Evolutionary conservation across 768 basidiomycete genomes (phyloP).

Genomic region (Exidia glandulosa): DNA sequence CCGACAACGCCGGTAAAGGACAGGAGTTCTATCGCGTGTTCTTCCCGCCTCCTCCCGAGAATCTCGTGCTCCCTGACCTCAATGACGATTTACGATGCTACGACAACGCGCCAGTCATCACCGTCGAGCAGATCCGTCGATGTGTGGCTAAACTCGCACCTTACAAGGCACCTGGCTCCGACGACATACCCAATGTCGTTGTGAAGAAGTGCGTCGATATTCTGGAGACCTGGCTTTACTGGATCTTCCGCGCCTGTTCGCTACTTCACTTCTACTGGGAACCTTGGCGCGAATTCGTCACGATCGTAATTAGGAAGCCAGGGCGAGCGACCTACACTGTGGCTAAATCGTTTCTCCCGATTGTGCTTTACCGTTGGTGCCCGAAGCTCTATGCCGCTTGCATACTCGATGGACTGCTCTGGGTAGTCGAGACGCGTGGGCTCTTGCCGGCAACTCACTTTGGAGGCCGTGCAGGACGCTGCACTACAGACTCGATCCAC

Average conservation of each 20-base stretch:
- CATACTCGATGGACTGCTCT: slow-evolving; percentile 14
- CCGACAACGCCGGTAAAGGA: no score
- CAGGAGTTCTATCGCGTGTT: no score
- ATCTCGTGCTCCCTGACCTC: no score
- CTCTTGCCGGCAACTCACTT: slow-evolving; percentile 28
- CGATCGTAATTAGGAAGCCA: slow-evolving; percentile 25
- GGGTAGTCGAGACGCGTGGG: slow-evolving; percentile 17
- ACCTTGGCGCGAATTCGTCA: slow-evolving; percentile 19
- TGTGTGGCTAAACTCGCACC: neutral
- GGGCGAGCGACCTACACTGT: slow-evolving; percentile 22
- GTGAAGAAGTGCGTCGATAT: slow-evolving; percentile 16
- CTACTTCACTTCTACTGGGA: slow-evolving; percentile 1
- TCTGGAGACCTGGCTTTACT: slow-evolving; percentile 1
- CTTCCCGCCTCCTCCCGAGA: no score
- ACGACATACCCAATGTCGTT: slow-evolving; percentile 1
- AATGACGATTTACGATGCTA: no score
- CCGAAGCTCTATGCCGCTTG: slow-evolving; percentile 19
- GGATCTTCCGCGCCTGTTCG: no score
- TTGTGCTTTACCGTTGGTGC: slow-evolving; percentile 23
- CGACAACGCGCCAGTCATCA: no score
- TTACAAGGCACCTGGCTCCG: neutral
- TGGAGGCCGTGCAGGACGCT: slow-evolving; percentile 27
- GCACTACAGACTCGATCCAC: slow-evolving; percentile 26
- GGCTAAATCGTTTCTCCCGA: slow-evolving; percentile 26
- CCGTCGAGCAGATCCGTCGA: neutral